A percentile compares a stretch with the other conserved stretches of the same genome.
phyloP scores from a whole-genome alignment of 169 alveolate species.

The Eimeria necatrix region DNA sequence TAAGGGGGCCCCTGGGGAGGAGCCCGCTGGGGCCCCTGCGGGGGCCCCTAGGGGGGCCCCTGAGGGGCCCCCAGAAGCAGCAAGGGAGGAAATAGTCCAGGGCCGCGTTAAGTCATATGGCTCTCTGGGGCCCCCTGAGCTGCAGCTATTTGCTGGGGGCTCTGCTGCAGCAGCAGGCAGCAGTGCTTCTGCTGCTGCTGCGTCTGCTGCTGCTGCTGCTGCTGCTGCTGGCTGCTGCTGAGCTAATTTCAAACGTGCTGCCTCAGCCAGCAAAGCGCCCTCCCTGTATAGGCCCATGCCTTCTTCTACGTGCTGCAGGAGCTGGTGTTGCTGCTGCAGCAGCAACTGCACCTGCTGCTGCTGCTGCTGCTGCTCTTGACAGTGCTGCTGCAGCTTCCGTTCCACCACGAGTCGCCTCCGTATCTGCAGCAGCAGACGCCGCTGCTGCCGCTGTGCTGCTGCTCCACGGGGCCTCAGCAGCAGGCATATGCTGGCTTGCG shows the following conservation, averaged over 20 bases:
- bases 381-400: neutral
- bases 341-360: neutral
- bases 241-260: neutral
- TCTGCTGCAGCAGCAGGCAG: neutral
- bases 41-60: neutral
- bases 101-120: no score
- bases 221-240: constrained; percentile 14
- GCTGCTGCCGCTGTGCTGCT: neutral
- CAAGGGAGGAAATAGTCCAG: no score
- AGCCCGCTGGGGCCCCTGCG: neutral
- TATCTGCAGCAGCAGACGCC: constrained; percentile 31
- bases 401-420: neutral
- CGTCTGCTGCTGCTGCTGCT: constrained; percentile 18
- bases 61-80: neutral
- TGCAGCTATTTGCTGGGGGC: neutral
- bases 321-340: constrained; percentile 50
- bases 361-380: constrained; percentile 21
- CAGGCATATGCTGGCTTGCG: neutral
- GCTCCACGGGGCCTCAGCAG: constrained; percentile 47
- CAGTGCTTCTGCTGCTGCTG: neutral
- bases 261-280: constrained; percentile 8
- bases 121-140: neutral
- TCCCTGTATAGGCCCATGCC: constrained; percentile 6
- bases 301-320: constrained; percentile 58
- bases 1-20: neutral